These are phyloP conservation scores for Fomitopsis palustris DNA, from an alignment of 1,284 basidiomycete species.

Conservation along the genomic window DNA sequence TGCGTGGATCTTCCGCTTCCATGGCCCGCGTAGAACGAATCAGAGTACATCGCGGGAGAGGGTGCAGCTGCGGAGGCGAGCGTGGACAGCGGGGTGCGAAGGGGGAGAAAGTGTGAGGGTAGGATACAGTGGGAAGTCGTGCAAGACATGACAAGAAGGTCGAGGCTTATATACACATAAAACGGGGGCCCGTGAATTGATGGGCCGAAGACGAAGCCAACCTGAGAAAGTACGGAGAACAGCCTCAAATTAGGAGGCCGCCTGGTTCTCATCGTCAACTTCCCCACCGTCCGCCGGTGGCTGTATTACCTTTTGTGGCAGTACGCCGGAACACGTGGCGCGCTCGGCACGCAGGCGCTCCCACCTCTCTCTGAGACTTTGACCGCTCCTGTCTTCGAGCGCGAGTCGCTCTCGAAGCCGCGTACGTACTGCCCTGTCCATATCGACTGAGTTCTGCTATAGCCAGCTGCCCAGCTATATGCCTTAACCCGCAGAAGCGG, in stretches of 20 bases:
- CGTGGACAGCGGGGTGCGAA: not conserved
- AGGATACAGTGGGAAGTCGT: not conserved
- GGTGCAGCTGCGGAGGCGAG: not conserved
- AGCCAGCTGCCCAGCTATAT: too few species aligned
- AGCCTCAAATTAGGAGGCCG: not conserved
- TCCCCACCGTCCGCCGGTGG: not conserved
- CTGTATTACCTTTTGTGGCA: not conserved
- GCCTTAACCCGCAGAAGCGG: too few species aligned
- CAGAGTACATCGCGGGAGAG: not conserved
- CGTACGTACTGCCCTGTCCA: too few species aligned
- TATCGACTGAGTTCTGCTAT: too few species aligned
- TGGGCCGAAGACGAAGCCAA: not conserved
- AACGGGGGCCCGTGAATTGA: not conserved
- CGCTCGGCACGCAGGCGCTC: not conserved
- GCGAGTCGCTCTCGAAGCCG: too few species aligned
- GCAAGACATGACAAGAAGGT: not conserved
- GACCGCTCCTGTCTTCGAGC: not conserved
- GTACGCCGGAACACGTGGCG: not conserved
- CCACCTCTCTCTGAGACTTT: not conserved
- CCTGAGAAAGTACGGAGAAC: slow-evolving; percentile 1
- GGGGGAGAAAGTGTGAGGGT: not conserved
- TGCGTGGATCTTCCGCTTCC: not conserved
- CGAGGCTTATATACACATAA: not conserved
- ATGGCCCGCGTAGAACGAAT: not conserved
- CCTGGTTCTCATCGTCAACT: not conserved